Percentiles rank a stretch among this genome's conserved stretches.
Conservation (phyloP, 2,329 filamentous ascomycete genomes). For the Fusarium albidum region DNA sequence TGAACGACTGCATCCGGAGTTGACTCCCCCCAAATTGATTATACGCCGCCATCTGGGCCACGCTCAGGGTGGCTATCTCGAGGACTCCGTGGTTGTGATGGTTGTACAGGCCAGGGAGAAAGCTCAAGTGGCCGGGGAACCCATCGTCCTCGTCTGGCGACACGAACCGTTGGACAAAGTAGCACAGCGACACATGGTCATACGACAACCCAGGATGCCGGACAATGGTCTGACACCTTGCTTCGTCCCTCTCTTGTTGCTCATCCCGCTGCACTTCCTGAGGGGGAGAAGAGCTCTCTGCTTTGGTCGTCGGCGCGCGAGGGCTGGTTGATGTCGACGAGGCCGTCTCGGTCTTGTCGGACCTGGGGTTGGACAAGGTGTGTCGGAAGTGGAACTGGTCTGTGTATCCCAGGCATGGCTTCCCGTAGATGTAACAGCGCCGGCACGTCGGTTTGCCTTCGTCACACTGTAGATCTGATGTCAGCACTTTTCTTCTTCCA, state of each 20-base stretch:
- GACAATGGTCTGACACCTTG: slow-evolving; percentile 5
- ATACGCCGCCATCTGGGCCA: slow-evolving; percentile 46
- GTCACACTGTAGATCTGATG: slow-evolving; percentile 39
- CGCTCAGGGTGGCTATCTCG: slow-evolving; percentile 44
- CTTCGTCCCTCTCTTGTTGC: not conserved
- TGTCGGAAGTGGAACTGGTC: slow-evolving; percentile 47
- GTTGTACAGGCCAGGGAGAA: slow-evolving; percentile 43
- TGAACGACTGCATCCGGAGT: slow-evolving; percentile 40
- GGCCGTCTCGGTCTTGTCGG: slow-evolving; percentile 1
- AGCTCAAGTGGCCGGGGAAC: slow-evolving; percentile 45
- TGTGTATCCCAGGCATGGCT: slow-evolving; percentile 45
- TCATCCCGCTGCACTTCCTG: not conserved
- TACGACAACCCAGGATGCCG: slow-evolving; percentile 25
- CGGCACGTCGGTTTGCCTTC: slow-evolving; percentile 44
- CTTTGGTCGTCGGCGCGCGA: not conserved
- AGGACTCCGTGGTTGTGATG: slow-evolving; percentile 39
- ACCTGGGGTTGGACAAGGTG: slow-evolving; percentile 12
- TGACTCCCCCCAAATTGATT: slow-evolving; percentile 43
- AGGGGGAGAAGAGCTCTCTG: no score
- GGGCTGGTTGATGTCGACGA: slow-evolving; percentile 1
- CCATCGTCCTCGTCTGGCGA: slow-evolving; percentile 41
- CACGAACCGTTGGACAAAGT: slow-evolving; percentile 46
- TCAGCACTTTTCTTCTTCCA: not conserved
- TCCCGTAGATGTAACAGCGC: slow-evolving; percentile 45
- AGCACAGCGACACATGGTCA: slow-evolving; percentile 43